These are phyloP conservation scores for Canna indica DNA, from an alignment of 176 grass and related monocot species.

Conservation along the genomic window DNA sequence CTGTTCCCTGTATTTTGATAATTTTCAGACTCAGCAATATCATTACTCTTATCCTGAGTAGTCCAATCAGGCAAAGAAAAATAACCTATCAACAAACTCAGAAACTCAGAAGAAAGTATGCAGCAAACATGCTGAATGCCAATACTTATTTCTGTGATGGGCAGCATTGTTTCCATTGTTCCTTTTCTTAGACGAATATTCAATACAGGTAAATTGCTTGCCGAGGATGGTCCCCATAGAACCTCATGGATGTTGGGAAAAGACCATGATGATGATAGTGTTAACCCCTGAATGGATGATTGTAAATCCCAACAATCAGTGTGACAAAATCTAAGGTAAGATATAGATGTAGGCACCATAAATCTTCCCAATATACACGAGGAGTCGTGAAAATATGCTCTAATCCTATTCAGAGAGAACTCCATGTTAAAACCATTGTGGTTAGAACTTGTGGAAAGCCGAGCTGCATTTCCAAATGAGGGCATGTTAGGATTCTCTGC, in stretches of 20 bases:
- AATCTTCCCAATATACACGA: slow-evolving; percentile 58
- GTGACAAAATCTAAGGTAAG: slow-evolving; percentile 34
- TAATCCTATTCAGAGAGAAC: slow-evolving; percentile 46
- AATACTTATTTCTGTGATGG: slow-evolving; percentile 53
- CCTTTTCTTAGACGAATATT: slow-evolving; percentile 62
- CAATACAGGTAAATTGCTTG: slow-evolving; percentile 39
- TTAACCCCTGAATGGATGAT: slow-evolving; percentile 48
- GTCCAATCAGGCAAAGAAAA: slow-evolving; percentile 89
- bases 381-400: slow-evolving; percentile 66
- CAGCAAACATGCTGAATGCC: slow-evolving; percentile 76
- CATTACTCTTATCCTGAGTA: slow-evolving; percentile 21
- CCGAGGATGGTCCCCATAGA: slow-evolving; percentile 55
- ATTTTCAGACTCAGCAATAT: slow-evolving; percentile 31
- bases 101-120: slow-evolving; percentile 60
- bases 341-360: slow-evolving; percentile 45
- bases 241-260: slow-evolving; percentile 41
- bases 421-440: slow-evolving; percentile 36
- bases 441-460: slow-evolving; percentile 17
- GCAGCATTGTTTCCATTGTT: slow-evolving; percentile 20
- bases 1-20: slow-evolving; percentile 18
- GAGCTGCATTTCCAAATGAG: slow-evolving; percentile 16
- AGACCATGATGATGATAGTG: slow-evolving; percentile 49
- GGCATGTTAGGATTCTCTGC: slow-evolving; percentile 10
- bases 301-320: slow-evolving; percentile 62
- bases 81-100: slow-evolving; percentile 75